Percentiles rank a stretch among this genome's conserved stretches.
Conservation (phyloP, 768 basidiomycete species). For the Cystofilobasidium capitatum region DNA sequence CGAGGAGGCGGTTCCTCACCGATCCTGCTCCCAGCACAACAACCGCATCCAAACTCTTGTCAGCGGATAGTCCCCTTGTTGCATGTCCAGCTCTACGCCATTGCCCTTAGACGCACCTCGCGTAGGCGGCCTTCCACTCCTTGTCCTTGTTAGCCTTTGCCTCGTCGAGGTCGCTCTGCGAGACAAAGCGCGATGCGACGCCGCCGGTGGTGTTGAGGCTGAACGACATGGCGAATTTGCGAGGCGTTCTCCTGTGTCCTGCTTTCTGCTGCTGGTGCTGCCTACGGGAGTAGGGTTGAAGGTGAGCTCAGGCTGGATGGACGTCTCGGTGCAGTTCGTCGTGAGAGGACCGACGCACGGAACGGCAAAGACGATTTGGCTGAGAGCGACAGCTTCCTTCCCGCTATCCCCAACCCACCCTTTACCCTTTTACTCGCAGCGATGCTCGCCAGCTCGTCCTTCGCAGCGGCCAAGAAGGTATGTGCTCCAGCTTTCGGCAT, state of each 20-base stretch:
- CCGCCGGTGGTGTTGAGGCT: slow-evolving; percentile 21
- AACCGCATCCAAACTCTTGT: not conserved
- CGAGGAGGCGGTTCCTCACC: slow-evolving; percentile 40
- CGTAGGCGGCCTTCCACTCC: slow-evolving; percentile 43
- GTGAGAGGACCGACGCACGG: not conserved
- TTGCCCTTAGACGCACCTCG: not conserved
- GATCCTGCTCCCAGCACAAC: slow-evolving; percentile 29
- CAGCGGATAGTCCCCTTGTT: not conserved
- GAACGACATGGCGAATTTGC: slow-evolving; percentile 20
- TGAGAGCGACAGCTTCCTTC: not conserved
- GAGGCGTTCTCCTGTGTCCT: too few species aligned
- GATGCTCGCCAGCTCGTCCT: slow-evolving; percentile 4
- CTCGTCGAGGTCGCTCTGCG: slow-evolving; percentile 38
- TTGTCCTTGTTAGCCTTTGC: slow-evolving; percentile 36
- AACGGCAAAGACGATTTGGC: not conserved
- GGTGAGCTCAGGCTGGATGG: not conserved
- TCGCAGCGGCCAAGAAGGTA: not conserved
- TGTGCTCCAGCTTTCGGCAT: not conserved
- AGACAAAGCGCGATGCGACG: slow-evolving; percentile 40
- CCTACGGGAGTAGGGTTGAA: not conserved
- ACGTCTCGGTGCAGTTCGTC: not conserved
- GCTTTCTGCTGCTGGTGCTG: not conserved
- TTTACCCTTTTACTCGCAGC: not conserved
- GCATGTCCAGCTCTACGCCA: not conserved
- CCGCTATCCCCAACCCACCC: not conserved